Base-by-base conservation (phyloP, 257 asterid genomes). In the Fraxinus anomala region DNA sequence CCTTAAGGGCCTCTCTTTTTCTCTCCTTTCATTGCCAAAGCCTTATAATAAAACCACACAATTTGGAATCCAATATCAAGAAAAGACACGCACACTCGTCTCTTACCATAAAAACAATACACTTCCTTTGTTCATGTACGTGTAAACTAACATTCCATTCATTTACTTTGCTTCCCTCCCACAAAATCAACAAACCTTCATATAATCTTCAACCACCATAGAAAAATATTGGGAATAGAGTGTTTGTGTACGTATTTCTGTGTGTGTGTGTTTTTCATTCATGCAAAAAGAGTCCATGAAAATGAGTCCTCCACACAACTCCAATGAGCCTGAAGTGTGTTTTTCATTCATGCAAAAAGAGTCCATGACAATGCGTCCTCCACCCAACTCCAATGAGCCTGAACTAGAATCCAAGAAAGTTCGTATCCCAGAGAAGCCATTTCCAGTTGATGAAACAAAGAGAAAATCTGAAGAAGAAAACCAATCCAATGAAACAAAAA, bases 11-110 rank as follows among this genome's bases (percentile, higher is more conserved):
- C 49, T 10, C 51, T 42, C 51, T 42, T 13, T 42, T 42, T 42
- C 76, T 36, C 26, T 51, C 68, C 6, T 61, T 24, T 63, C 34
- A 24, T 63, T 63, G 4, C 12, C 34, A 9, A 63, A 63, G 34
- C 19, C 34, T 63, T 4, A 26, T 63, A 51, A 80, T 30, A 65
- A 77, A 79, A 78, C 88, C 89, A 88, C 88, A 84, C 79, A 83
- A 83, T 31, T 76, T 61, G 59, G 89, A 76, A 69, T 70, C 78
- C 51, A 42, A 42, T 42, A 42, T 11, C 51, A 42, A 42, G 36
- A 71, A 4, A 81, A 78, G 88, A 83, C 93, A 89, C 92, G 96
- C 92, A 85, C 83, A 81, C 36, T 82, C 84, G 88, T 83, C 89
- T 24, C 83, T 24, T 79, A 82, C 98, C 97, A 90, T 90, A 82